Conservation (phyloP, 2,329 filamentous ascomycete genomes). For the Leptographium wingfieldii region DNA sequence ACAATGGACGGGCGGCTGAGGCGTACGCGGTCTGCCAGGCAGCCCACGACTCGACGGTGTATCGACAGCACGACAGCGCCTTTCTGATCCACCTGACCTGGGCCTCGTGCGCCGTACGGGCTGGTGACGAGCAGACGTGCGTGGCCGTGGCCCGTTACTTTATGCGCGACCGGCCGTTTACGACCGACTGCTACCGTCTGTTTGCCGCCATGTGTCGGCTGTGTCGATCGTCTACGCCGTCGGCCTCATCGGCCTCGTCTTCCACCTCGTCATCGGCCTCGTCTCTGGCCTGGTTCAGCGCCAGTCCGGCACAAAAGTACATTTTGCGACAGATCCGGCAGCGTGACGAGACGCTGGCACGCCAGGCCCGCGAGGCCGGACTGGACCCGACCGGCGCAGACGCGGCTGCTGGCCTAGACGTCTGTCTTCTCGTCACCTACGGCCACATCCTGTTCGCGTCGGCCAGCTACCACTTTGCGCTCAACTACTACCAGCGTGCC, state of each 20-base stretch:
- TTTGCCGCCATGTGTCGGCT: conserved; percentile 68
- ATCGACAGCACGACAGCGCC: conserved; percentile 46
- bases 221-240: conserved; percentile 46
- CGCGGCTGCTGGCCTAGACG: conserved; percentile 43
- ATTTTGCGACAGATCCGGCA: conserved; percentile 83
- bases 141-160: conserved; percentile 66
- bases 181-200: conserved; percentile 72
- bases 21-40: conserved; percentile 72
- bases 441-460: conserved; percentile 80
- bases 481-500: conserved; percentile 79
- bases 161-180: conserved; percentile 68
- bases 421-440: conserved; percentile 75
- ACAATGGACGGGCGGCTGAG: conserved; percentile 51
- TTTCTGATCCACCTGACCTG: conserved; percentile 67
- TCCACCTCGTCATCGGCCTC: too few species aligned
- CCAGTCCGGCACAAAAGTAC: conserved; percentile 77
- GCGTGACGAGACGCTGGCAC: conserved; percentile 64
- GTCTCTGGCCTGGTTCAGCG: conserved; percentile 54
- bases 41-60: conserved; percentile 70
- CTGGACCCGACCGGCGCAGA: conserved; percentile 33
- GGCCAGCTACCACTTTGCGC: conserved; percentile 67
- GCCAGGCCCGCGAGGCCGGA: conserved; percentile 81
- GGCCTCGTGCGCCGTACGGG: conserved; percentile 71
- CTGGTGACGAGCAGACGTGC: conserved; percentile 67
- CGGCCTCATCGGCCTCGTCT: too few species aligned